These are phyloP conservation scores for Cydonia oblonga DNA, from an alignment of 331 rosid genomes.

Conservation along the genomic window DNA sequence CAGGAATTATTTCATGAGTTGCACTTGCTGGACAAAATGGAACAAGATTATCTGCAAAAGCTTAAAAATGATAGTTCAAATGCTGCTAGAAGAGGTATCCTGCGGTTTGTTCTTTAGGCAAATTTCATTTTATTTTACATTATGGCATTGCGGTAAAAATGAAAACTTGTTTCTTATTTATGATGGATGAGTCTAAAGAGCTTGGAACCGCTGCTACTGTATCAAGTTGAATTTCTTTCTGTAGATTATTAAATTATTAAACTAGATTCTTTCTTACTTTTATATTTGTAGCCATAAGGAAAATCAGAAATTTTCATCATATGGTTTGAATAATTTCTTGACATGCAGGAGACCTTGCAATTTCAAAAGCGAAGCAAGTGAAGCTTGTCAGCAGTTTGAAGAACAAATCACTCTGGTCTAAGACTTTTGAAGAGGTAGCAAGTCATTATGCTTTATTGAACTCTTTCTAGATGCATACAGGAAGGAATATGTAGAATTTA, in stretches of 20 bases:
- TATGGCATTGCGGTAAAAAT: neutral
- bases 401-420: constrained; percentile 95
- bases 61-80: constrained; percentile 59
- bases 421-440: constrained; percentile 90
- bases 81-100: constrained; percentile 60
- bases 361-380: constrained; percentile 79
- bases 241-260: neutral
- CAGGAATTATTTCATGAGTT: constrained; percentile 76
- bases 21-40: constrained; percentile 62
- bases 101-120: neutral
- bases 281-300: neutral
- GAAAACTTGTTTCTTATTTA: neutral
- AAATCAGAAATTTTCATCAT: neutral
- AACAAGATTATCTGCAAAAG: constrained; percentile 57
- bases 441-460: constrained; percentile 8
- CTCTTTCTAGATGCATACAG: neutral
- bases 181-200: neutral
- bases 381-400: constrained; percentile 80
- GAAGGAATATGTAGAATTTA: neutral
- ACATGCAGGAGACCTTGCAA: constrained; percentile 79
- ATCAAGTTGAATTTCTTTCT: neutral
- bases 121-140: neutral
- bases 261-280: neutral
- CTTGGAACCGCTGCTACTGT: neutral
- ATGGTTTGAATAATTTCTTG: neutral